Base-by-base conservation (phyloP, 768 basidiomycete species). In the Lyophyllum shimeji region DNA sequence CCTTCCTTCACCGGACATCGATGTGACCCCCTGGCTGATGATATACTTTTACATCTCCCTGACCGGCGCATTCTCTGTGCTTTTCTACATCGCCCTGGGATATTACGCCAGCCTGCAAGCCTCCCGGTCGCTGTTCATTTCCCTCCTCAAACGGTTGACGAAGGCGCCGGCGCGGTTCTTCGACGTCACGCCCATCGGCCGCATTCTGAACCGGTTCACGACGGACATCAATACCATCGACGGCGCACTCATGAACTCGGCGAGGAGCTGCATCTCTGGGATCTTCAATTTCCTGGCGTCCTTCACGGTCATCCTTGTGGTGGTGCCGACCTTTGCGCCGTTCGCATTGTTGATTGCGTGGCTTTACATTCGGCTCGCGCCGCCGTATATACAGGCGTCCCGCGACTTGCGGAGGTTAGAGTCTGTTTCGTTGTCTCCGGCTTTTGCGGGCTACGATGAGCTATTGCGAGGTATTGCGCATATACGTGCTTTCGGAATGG, bases 171-270 rank as follows among this genome's bases (percentile, higher is more conserved):
- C 81, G 21, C 81, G 86, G 1, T 88, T 89, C 67, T 90, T 88
- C 69, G 89, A 90, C 62, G 74, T 80, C 37, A 90, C 87, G 3
- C 89, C 89, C 1, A 83, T 87, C 37, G 91, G 91, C 9, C 75
- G 89, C 7, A 88, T 93, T 60, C 76, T 90, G 37, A 92, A 93
- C 63, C 81, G 93, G 17, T 89, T 93, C 64, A 88, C 87, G 13
- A 79, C 82, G 7, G 89, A 93, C 61, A 86, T 93, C 63, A 85
- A 84, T 50, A 85, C 85, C 5, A 83, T 92, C 42, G 90, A 93
- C 64, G 77, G 80, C 6, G 76, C 81, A 0, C 73, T 90, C 1
- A 81, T 85, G 60, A 71, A 69, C 50, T 86, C 85, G 6, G 81
- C 79, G 4, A 70, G 83, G 34, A 70, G 69, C 7, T 86, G 84